A percentile compares a stretch with the other conserved stretches of the same genome.
Conservation (phyloP, 345 rosid genomes). For the Citrus unshiu region DNA sequence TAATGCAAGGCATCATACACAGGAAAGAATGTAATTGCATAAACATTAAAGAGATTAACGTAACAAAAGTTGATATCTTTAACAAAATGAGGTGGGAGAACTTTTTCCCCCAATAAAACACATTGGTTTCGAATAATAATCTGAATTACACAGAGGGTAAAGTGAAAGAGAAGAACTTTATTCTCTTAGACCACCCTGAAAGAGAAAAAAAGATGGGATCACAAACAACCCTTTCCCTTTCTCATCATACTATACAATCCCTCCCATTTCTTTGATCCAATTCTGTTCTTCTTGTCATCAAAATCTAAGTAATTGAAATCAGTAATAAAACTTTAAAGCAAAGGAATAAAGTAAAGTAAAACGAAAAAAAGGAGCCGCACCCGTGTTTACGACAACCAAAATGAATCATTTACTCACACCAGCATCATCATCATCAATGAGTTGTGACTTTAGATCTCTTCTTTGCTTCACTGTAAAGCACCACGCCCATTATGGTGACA, state of each 20-base stretch:
- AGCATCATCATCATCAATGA: constrained; percentile 24
- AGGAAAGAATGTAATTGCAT: background rate
- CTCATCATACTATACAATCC: constrained; percentile 45
- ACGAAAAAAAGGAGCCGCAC: constrained; percentile 26
- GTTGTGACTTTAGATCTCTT: constrained; percentile 87
- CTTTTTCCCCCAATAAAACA: constrained; percentile 26
- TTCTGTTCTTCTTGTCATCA: constrained; percentile 21
- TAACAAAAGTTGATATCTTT: background rate
- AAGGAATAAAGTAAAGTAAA: constrained; percentile 30
- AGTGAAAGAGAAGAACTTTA: constrained; percentile 36
- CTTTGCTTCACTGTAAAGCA: constrained; percentile 98
- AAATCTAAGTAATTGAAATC: constrained; percentile 14
- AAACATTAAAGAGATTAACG: background rate
- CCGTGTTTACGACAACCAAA: constrained; percentile 37
- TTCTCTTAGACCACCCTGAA: constrained; percentile 33
- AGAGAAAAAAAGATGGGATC: constrained; percentile 21
- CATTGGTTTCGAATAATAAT: constrained; percentile 9
- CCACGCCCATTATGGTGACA: constrained; percentile 91
- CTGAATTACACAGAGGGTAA: constrained; percentile 32
- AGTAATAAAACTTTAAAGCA: constrained; percentile 23
- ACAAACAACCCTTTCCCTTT: constrained; percentile 20
- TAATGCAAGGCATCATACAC: constrained; percentile 2
- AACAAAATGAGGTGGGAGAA: constrained; percentile 18
- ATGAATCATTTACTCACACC: constrained; percentile 15
- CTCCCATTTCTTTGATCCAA: constrained; percentile 25